A percentile compares a stretch with the other conserved stretches of the same genome.
Evolutionary conservation across 2,329 filamentous ascomycete species (phyloP).

Genomic region (Sporothrix protearum): DNA sequence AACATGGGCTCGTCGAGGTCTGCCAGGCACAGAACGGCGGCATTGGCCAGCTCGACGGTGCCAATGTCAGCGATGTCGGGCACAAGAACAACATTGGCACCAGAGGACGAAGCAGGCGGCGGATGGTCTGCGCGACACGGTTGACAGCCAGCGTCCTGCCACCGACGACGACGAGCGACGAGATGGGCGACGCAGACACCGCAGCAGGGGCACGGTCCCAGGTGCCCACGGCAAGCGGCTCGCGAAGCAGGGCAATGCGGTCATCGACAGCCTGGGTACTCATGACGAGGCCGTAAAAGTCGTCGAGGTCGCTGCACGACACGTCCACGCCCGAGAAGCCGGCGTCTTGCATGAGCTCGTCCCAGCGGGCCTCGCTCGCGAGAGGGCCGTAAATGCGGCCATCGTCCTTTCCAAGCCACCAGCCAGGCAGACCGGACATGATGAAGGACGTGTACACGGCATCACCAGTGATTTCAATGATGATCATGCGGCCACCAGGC

Average conservation of each 20-base stretch:
- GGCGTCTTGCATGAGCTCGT: slow-evolving; percentile 27
- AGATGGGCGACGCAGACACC: neutral
- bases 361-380: slow-evolving; percentile 28
- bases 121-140: slow-evolving; percentile 17
- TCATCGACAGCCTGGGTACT: slow-evolving; percentile 31
- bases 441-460: slow-evolving; percentile 21
- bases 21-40: slow-evolving; percentile 28
- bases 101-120: slow-evolving; percentile 22
- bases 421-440: slow-evolving; percentile 27
- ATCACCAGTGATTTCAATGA: slow-evolving; percentile 25
- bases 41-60: neutral
- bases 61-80: slow-evolving; percentile 13
- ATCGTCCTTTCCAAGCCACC: slow-evolving; percentile 28
- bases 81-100: neutral
- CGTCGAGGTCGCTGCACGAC: slow-evolving; percentile 23
- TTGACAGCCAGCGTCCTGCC: slow-evolving; percentile 19
- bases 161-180: slow-evolving; percentile 29
- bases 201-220: neutral
- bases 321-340: slow-evolving; percentile 32
- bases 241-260: slow-evolving; percentile 27
- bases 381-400: slow-evolving; percentile 24
- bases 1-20: slow-evolving; percentile 33
- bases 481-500: slow-evolving; percentile 41
- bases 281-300: slow-evolving; percentile 27
- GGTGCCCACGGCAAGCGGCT: slow-evolving; percentile 25